phyloP scores from a whole-genome alignment of 2,329 filamentous ascomycete species.

The Fusarium penzigii region DNA sequence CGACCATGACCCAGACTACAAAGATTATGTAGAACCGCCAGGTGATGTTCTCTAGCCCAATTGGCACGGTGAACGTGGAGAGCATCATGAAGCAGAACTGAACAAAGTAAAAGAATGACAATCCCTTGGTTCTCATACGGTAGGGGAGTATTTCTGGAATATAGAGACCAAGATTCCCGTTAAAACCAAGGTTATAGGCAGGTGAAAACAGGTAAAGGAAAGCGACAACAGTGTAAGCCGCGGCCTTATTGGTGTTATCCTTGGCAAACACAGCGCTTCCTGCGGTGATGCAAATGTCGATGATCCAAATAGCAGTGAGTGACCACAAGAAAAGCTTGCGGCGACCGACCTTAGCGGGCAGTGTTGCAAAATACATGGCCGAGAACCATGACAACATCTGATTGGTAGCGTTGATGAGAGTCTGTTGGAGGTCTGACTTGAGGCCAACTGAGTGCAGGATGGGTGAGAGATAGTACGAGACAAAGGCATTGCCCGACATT shows the following conservation, averaged over 20 bases:
- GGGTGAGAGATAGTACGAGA: conserved; percentile 39
- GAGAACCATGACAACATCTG: conserved; percentile 13
- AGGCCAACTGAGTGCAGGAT: conserved; percentile 35
- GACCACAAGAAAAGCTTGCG: conserved; percentile 25
- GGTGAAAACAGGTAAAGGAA: conserved; percentile 36
- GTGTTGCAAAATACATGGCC: conserved; percentile 14
- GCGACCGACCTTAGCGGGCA: conserved; percentile 12
- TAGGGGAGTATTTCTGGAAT: conserved; percentile 37
- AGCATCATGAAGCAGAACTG: too few species aligned
- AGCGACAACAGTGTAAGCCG: conserved; percentile 29
- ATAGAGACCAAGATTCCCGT: conserved; percentile 24
- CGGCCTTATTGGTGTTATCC: conserved; percentile 12
- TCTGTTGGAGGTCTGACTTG: conserved; percentile 33
- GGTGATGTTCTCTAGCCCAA: conserved; percentile 1
- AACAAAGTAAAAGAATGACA: too few species aligned
- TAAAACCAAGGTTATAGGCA: conserved; percentile 17
- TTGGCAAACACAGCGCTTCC: conserved; percentile 18
- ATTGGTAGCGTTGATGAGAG: conserved; percentile 35
- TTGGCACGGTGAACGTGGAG: background rate
- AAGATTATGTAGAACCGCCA: conserved; percentile 7
- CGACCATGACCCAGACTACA: conserved; percentile 3
- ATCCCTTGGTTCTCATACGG: conserved; percentile 20
- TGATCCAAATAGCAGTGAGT: conserved; percentile 13
- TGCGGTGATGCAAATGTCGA: conserved; percentile 10
- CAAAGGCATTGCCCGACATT: conserved; percentile 31